phyloP scores from a whole-genome alignment of 2,329 filamentous ascomycete genomes.

The Colletotrichum echinochloae region DNA sequence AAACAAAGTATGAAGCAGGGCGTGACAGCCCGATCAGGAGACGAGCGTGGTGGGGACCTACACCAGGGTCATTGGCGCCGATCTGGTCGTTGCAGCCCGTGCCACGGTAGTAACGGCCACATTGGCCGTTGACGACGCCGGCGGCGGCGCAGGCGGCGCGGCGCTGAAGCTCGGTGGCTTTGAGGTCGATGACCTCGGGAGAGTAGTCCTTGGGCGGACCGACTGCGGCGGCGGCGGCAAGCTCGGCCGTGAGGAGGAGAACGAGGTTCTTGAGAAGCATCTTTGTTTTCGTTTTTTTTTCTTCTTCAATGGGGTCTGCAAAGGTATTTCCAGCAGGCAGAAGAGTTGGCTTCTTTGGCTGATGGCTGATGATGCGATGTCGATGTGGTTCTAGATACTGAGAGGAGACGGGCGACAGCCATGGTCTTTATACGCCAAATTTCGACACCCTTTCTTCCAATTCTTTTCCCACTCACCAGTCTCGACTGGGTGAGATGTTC shows the following conservation, averaged over 20 bases:
- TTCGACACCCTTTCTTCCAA: not conserved
- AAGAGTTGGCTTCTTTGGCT: not conserved
- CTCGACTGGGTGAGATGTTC: not conserved
- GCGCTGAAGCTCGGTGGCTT: constrained; percentile 11
- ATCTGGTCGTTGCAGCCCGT: constrained; percentile 15
- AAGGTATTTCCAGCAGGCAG: not conserved
- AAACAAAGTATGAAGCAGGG: not conserved
- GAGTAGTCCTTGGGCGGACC: not conserved
- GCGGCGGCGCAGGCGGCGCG: constrained; percentile 1
- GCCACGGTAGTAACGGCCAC: constrained; percentile 10
- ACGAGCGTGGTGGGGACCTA: not conserved
- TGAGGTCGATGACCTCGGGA: not conserved
- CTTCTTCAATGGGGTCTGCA: not conserved
- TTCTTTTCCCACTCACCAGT: not conserved
- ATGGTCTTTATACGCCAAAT: not conserved
- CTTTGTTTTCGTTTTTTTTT: not conserved
- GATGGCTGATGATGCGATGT: not conserved
- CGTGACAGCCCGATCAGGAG: not conserved
- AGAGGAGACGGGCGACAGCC: not conserved
- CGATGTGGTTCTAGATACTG: not conserved
- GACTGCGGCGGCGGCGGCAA: not conserved
- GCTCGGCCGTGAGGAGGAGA: not conserved
- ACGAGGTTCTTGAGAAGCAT: not conserved
- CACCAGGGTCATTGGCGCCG: not conserved
- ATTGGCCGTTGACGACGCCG: constrained; percentile 6